Conservation (phyloP, 2,329 filamentous ascomycete genomes). For the Zopfia rhizophila region DNA sequence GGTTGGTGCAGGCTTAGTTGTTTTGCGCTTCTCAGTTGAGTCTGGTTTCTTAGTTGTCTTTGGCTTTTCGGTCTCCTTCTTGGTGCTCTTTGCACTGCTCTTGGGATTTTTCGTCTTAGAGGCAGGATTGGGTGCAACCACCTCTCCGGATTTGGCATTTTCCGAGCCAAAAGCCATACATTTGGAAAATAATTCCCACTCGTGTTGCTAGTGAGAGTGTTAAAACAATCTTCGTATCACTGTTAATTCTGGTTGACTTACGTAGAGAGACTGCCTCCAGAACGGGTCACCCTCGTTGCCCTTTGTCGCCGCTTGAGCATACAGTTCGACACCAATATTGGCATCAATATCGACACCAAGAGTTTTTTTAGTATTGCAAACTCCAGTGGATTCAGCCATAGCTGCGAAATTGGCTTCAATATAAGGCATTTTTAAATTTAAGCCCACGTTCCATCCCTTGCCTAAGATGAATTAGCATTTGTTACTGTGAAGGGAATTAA, state of each 20-base stretch:
- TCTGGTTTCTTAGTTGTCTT: conserved; percentile 3
- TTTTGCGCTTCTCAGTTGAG: background rate
- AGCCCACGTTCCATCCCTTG: conserved; percentile 22
- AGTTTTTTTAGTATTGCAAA: conserved; percentile 25
- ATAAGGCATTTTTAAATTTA: conserved; percentile 28
- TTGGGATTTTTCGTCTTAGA: no score
- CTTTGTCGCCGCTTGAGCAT: conserved; percentile 19
- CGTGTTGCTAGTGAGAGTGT: conserved; percentile 6
- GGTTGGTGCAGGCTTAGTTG: conserved; percentile 1
- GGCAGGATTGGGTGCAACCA: background rate
- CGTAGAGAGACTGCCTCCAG: conserved; percentile 24
- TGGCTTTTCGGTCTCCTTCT: conserved; percentile 4
- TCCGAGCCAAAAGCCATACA: conserved; percentile 27
- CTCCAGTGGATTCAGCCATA: conserved; percentile 23
- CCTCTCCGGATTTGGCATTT: conserved; percentile 11
- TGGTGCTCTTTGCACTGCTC: conserved; percentile 1
- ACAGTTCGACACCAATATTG: conserved; percentile 25
- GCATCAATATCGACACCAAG: conserved; percentile 28
- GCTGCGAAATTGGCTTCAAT: conserved; percentile 29
- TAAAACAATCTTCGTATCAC: conserved; percentile 1
- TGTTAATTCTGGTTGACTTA: conserved; percentile 14
- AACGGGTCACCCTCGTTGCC: conserved; percentile 27
- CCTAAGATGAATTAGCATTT: conserved; percentile 14
- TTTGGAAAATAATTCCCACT: conserved; percentile 23
- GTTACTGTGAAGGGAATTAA: background rate